Base-by-base conservation (phyloP, 176 grass and related monocot species). In the Eragrostis nindensis region DNA sequence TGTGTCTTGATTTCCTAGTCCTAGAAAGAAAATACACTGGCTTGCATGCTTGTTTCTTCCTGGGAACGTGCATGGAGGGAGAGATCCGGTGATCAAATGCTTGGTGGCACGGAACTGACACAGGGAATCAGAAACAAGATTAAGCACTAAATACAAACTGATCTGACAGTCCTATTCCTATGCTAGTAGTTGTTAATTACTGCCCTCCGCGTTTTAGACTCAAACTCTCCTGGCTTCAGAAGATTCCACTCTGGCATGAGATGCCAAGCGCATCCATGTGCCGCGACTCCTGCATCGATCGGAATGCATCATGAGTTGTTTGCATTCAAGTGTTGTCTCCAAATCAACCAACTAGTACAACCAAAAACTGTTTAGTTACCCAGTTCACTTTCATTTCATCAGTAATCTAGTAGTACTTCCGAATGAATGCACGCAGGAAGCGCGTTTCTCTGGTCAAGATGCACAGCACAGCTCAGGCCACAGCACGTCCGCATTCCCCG, bases 181-280 rank as follows among this genome's bases (percentile, higher is more conserved):
- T 54, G 17, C n/a, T n/a, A n/a, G n/a, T n/a, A n/a, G n/a, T n/a
- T n/a, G 19, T 48, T 63, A 1, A 49, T 64, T 32, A 13, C 1
- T 76, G 62, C 12, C 7, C 25, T 80, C 49, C 46, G 41, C 73
- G 65, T 65, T n/a, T n/a, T n/a, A n/a, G 29, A 25, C 25, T 74
- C 42, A 45, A 42, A 38, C 22, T 71, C 45, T 49, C 39, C 8
- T 84, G 80, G 50, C 43, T 15, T 52, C 62, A 49, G 75, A 88
- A 84, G 86, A 88, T 84, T 84, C 81, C 75, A 61, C 75, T 44
- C 52, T 80, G 75, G 41, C 86, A 74, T 41, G 57, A 82, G 73
- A 66, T 19, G 86, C 74, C 86, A 59, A 30, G 41, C 2, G 61
- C 81, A 68, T 74, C n/a, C 61, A 63, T 75, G 69, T 62, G 55